A percentile compares a stretch with the other conserved stretches of the same genome.
These are phyloP conservation scores for Paralagenidium karlingii DNA, from an alignment of 352 stramenopile species.

Conservation along the genomic window DNA sequence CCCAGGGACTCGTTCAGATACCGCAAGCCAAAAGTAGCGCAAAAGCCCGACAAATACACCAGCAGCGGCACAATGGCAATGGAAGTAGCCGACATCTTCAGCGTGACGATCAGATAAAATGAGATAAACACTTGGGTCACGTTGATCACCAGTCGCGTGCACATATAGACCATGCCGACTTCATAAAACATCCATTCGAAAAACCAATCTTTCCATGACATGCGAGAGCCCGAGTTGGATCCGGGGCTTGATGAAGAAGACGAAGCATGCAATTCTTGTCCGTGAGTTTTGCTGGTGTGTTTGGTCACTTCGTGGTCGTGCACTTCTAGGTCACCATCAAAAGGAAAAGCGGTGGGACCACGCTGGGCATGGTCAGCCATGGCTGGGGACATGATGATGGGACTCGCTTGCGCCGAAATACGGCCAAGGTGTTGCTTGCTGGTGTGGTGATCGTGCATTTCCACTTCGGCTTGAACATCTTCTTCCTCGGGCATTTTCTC, in stretches of 20 bases:
- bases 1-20: constrained; percentile 65
- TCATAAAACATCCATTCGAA: constrained; percentile 75
- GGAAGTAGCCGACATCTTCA: constrained; percentile 72
- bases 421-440: too few species aligned
- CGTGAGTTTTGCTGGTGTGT: constrained; percentile 7
- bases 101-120: constrained; percentile 76
- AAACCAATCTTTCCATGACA: constrained; percentile 74
- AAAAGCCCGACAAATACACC: constrained; percentile 73
- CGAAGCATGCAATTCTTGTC: neutral
- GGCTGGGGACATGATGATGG: constrained; percentile 31
- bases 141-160: constrained; percentile 74
- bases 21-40: constrained; percentile 62
- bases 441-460: neutral
- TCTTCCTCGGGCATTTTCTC: constrained; percentile 26
- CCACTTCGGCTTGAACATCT: neutral
- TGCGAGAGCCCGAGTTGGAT: constrained; percentile 7
- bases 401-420: neutral
- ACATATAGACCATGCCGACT: constrained; percentile 81
- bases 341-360: constrained; percentile 30
- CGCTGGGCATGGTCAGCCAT: constrained; percentile 30
- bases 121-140: constrained; percentile 81
- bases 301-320: constrained; percentile 12
- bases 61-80: constrained; percentile 77
- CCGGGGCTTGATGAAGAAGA: neutral
- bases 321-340: constrained; percentile 32